These are phyloP conservation scores for Ogataea nakhonphanomensis DNA, from an alignment of 805 yeast genomes.

Conservation along the genomic window DNA sequence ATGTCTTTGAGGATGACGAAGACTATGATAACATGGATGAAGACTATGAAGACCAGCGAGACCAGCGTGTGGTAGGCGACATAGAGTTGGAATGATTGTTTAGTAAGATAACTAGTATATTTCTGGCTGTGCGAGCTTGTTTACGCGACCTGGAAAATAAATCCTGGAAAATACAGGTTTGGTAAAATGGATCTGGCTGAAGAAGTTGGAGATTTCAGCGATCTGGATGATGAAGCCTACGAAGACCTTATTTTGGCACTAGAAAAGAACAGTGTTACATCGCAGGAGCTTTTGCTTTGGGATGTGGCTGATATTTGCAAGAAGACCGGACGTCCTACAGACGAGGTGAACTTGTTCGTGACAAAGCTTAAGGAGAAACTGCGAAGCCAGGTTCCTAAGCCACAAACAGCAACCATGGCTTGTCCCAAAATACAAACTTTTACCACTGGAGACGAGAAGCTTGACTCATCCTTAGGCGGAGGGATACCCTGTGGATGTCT, in stretches of 20 bases:
- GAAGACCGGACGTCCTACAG: conserved; percentile 31
- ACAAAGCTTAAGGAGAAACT: conserved; percentile 14
- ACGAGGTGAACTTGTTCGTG: conserved; percentile 28
- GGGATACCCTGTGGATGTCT: conserved; percentile 55
- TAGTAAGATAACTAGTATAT: not conserved
- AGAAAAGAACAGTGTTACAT: conserved; percentile 31
- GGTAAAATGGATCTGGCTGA: conserved; percentile 18
- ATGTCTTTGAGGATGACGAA: conserved; percentile 39
- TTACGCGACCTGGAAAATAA: conserved; percentile 1
- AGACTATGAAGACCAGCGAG: conserved; percentile 23
- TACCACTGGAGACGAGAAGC: conserved; percentile 49
- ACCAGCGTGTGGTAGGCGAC: conserved; percentile 35
- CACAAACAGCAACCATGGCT: conserved; percentile 1
- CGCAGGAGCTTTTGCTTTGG: conserved; percentile 40
- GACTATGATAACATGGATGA: conserved; percentile 36
- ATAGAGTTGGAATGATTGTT: conserved; percentile 29
- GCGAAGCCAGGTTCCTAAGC: not conserved
- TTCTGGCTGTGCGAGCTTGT: conserved; percentile 3
- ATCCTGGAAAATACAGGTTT: not conserved
- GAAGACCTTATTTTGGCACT: conserved; percentile 29
- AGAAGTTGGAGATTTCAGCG: conserved; percentile 25
- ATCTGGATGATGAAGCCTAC: conserved; percentile 35
- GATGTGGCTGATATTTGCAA: conserved; percentile 34
- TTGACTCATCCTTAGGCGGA: conserved; percentile 47
- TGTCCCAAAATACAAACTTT: conserved; percentile 22